Evolutionary conservation across 2,329 filamentous ascomycete species (phyloP).

Genomic region (Epichloe uncinata): DNA sequence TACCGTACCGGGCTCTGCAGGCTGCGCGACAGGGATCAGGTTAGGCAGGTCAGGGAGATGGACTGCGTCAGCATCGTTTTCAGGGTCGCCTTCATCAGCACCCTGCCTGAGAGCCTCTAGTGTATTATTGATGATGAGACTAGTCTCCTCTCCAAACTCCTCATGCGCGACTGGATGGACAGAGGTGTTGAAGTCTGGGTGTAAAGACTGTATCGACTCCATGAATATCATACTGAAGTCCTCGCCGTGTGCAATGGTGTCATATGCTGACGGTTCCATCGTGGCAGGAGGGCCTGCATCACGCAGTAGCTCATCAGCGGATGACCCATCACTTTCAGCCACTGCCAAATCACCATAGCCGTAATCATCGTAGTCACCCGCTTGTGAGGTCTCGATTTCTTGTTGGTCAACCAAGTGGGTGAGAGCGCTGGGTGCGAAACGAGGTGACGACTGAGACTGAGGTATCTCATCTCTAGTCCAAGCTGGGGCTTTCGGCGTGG

Average conservation of each 20-base stretch:
- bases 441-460: conserved; percentile 6
- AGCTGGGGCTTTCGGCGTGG: conserved; percentile 19
- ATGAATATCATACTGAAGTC: conserved; percentile 48
- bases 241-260: conserved; percentile 36
- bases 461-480: neutral
- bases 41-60: conserved; percentile 6
- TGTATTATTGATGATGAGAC: conserved; percentile 41
- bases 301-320: conserved; percentile 16
- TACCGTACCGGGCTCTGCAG: neutral
- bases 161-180: conserved; percentile 21
- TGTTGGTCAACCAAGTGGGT: conserved; percentile 1
- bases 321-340: conserved; percentile 21
- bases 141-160: conserved; percentile 43
- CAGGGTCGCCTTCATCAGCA: conserved; percentile 6
- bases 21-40: neutral
- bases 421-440: neutral
- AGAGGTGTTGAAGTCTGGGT: conserved; percentile 24
- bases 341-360: conserved; percentile 12
- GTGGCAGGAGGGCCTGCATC: conserved; percentile 6
- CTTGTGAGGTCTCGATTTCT: conserved; percentile 9
- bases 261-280: conserved; percentile 15
- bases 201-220: conserved; percentile 38
- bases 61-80: conserved; percentile 1
- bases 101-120: conserved; percentile 34
- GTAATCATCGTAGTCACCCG: conserved; percentile 14